Evolutionary conservation across 2,329 filamentous ascomycete genomes (phyloP), one percentile per base, ranked within the genome.

Genomic region (Leptographium radiaticola): DNA sequence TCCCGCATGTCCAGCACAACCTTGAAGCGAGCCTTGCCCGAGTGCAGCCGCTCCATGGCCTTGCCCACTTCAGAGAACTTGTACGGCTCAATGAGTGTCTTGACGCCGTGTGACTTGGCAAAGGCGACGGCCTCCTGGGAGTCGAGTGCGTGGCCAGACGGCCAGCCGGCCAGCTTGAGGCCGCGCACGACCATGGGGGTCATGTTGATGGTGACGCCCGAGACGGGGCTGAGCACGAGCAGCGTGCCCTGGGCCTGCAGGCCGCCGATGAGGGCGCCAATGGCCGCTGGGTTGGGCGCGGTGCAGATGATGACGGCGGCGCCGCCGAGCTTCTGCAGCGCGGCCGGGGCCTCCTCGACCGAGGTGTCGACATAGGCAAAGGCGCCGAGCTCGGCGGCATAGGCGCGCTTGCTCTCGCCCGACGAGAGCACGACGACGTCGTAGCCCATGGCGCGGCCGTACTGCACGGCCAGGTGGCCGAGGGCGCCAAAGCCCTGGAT

Each of bases 401-500:
- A 86, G 0, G 80, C 75, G 56, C 76, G 76, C 73, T 91, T 91
- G 59, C 71, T 74, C 56, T 80, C 75, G 10, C 81, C 80, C 0
- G 80, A 84, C 30, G 58, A 61, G 51, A 90, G 74, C 0, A 84
- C 87, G 2, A 80, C 80, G 6, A 87, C 80, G 55, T 79, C 75
- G 67, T 84, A 89, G 6, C 87, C 87, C 85, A 89, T 88, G 67
- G 82, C 81, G 50, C 72, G 72, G 6, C 85, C 85, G 64, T 84
- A 90, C 64, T 89, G 86, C 34, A 90, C 81, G 0, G 85, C 87
- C 34, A 91, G 66, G 66, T 91, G 87, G 2, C 87, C 87, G 0
- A 90, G 74, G 2, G 87, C 87, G 51, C 89, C 82, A 4, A 91
- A 72, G 15, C 86, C 87, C 57, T 90, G 81, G 25, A 82, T 63